These are phyloP conservation scores for Scutellaria barbata DNA, from an alignment of 257 asterid species.

Conservation along the genomic window DNA sequence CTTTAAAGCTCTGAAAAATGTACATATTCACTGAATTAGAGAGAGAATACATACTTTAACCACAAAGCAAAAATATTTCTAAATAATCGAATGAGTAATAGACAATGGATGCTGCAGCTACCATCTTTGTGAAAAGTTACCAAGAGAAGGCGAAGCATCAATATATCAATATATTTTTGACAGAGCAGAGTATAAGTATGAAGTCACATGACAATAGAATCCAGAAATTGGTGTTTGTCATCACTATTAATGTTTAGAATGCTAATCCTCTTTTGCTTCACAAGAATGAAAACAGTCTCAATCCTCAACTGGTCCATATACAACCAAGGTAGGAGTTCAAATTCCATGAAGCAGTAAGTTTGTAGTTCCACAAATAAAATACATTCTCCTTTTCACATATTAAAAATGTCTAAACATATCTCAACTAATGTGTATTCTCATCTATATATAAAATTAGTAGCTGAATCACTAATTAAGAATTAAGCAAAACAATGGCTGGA, in stretches of 20 bases:
- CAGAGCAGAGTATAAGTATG: background rate
- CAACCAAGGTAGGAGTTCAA: background rate
- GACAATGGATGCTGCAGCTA: conserved; percentile 1
- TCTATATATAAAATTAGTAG: background rate
- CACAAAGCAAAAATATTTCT: background rate
- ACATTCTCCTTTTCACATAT: background rate
- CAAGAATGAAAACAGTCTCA: background rate
- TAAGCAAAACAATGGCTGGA: conserved; percentile 11
- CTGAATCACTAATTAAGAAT: background rate
- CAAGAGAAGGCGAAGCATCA: background rate
- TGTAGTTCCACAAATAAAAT: conserved; percentile 16
- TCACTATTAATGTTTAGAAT: conserved; percentile 4
- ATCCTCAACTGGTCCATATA: conserved; percentile 10
- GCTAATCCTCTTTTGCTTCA: conserved; percentile 16
- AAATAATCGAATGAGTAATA: background rate
- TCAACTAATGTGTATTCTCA: background rate
- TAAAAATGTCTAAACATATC: conserved; percentile 13
- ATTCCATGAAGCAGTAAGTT: conserved; percentile 12
- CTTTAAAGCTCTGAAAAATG: conserved; percentile 69
- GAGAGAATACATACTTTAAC: conserved; percentile 15
- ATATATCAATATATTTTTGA: background rate
- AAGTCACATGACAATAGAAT: background rate
- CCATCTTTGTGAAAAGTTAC: conserved; percentile 16
- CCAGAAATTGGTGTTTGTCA: background rate
- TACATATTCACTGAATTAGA: conserved; percentile 36